These are phyloP conservation scores for Tetraselmis chui DNA, from an alignment of 139 green algal species.

Conservation along the genomic window DNA sequence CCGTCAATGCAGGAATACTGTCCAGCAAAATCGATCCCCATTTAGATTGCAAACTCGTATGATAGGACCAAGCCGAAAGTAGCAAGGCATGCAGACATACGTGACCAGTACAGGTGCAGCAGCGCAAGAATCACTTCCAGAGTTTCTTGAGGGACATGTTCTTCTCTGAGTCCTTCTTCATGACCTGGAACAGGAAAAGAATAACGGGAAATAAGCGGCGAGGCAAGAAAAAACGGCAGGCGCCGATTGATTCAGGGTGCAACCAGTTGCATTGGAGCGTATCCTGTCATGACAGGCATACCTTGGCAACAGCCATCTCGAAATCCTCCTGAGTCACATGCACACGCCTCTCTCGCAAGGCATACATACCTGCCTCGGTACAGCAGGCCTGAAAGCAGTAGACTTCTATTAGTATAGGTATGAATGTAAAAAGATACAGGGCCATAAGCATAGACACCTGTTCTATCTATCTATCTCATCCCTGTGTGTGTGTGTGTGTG, in stretches of 20 bases:
- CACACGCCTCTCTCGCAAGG: slow-evolving; percentile 88
- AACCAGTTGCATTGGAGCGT: background rate
- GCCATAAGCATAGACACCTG: no score
- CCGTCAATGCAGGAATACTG: no score
- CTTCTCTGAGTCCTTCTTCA: slow-evolving; percentile 93
- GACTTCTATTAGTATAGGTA: no score
- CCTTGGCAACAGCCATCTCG: slow-evolving; percentile 98
- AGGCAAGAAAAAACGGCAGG: background rate
- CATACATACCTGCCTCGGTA: slow-evolving; percentile 99
- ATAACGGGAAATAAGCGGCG: background rate
- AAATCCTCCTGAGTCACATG: slow-evolving; percentile 99
- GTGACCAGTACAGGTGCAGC: no score
- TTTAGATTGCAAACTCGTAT: no score
- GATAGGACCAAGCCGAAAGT: no score
- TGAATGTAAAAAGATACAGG: no score
- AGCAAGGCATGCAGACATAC: no score
- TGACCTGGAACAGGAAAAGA: slow-evolving; percentile 33
- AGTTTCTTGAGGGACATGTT: slow-evolving; percentile 95
- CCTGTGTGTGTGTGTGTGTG: no score
- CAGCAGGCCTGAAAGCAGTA: slow-evolving; percentile 61
- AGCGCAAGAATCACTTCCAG: slow-evolving; percentile 87
- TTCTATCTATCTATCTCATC: no score
- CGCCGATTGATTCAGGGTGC: background rate
- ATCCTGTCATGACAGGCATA: slow-evolving; percentile 16
- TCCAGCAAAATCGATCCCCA: no score